Evolutionary conservation across 768 basidiomycete species (phyloP).

Genomic region (Sporobolomyces pararoseus): DNA sequence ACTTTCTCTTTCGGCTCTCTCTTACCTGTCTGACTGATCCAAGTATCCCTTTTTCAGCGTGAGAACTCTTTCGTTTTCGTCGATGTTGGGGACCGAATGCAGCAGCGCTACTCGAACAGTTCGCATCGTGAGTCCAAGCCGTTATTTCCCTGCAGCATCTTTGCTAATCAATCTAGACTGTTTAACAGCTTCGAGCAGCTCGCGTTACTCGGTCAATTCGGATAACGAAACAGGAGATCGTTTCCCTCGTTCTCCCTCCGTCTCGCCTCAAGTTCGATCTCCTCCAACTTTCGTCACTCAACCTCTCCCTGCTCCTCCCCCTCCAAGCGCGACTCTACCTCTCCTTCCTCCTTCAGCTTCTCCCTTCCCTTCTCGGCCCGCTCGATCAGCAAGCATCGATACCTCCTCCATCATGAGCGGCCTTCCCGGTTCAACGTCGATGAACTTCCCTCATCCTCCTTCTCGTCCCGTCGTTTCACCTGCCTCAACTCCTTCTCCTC

Average conservation of each 20-base stretch:
- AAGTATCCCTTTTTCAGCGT: not conserved
- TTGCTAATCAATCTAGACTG: not conserved
- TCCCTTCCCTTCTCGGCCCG: not conserved
- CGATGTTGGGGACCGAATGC: not conserved
- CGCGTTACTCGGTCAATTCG: not conserved
- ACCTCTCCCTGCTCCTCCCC: not conserved
- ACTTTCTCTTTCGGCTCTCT: too few relatives aligned
- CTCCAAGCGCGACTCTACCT: not conserved
- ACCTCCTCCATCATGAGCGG: not conserved
- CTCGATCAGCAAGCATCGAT: not conserved
- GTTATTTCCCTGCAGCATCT: not conserved
- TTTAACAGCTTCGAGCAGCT: not conserved
- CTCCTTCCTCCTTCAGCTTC: not conserved
- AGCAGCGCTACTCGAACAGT: not conserved
- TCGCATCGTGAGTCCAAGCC: slow-evolving; percentile 14
- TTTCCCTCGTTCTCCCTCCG: slow-evolving; percentile 5
- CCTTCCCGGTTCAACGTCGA: not conserved
- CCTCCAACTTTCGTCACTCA: not conserved
- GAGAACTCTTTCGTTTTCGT: slow-evolving; percentile 13
- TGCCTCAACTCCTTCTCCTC: not conserved
- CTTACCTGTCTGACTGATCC: not conserved
- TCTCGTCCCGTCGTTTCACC: not conserved
- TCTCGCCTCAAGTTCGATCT: not conserved
- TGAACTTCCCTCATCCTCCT: slow-evolving; percentile 15
- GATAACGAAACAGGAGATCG: not conserved